Conservation (phyloP, 2,329 filamentous ascomycete species). For the Phyllosticta ampelicida region DNA sequence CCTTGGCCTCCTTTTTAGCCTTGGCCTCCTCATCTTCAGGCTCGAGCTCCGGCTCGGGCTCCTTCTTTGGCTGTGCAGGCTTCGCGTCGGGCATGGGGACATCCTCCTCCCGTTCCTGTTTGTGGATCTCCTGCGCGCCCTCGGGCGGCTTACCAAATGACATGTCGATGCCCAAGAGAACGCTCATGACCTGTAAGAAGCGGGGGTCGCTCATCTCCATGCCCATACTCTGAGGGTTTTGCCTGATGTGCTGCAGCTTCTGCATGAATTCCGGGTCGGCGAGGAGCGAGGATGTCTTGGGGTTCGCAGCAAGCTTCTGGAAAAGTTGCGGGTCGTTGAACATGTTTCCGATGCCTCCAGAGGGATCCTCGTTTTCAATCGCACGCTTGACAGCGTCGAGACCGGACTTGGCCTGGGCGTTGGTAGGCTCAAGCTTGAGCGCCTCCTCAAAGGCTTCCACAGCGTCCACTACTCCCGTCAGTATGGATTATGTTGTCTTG, state of each 20-base stretch:
- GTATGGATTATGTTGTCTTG: constrained; percentile 7
- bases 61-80: constrained; percentile 41
- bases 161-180: constrained; percentile 90
- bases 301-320: constrained; percentile 84
- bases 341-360: constrained; percentile 73
- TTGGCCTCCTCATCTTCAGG: constrained; percentile 70
- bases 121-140: constrained; percentile 27
- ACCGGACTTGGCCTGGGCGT: constrained; percentile 85
- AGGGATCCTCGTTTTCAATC: constrained; percentile 70
- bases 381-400: constrained; percentile 76
- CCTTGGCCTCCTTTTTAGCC: constrained; percentile 83
- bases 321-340: constrained; percentile 89
- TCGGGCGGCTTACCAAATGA: constrained; percentile 49
- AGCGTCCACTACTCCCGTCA: constrained; percentile 49
- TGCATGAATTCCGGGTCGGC: constrained; percentile 80
- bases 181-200: constrained; percentile 88
- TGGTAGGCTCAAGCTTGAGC: constrained; percentile 83
- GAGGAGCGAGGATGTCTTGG: constrained; percentile 77
- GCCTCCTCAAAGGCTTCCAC: constrained; percentile 88
- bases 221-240: constrained; percentile 69
- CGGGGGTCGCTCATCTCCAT: constrained; percentile 80
- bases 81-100: constrained; percentile 66
- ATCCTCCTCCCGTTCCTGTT: constrained; percentile 54
- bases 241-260: constrained; percentile 71
- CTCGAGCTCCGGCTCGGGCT: constrained; percentile 50